Evolutionary conservation across 2,329 filamentous ascomycete species (phyloP).

Genomic region (Gremmenia infestans): DNA sequence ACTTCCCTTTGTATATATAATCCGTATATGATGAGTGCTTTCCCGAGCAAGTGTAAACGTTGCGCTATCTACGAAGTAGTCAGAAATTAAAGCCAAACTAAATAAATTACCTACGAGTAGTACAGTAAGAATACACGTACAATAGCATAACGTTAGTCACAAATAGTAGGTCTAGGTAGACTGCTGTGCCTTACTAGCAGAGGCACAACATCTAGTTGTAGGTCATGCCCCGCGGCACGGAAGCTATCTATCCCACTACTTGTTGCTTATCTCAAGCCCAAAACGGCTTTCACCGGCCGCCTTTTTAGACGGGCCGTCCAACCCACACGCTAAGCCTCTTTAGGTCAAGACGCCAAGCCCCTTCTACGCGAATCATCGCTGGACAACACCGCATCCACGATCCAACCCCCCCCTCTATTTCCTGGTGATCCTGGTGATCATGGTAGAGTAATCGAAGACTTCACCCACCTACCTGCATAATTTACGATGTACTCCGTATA

Average conservation of each 20-base stretch:
- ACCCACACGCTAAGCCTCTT: neutral
- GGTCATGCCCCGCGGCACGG: too few relatives aligned
- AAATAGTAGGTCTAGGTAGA: too few relatives aligned
- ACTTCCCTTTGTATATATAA: too few relatives aligned
- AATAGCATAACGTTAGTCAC: too few relatives aligned
- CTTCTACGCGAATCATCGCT: conserved; percentile 1
- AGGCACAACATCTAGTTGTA: too few relatives aligned
- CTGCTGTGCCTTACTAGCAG: too few relatives aligned
- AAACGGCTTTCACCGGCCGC: neutral
- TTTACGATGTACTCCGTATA: too few relatives aligned
- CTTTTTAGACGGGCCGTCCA: neutral
- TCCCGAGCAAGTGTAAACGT: neutral
- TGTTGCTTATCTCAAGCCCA: neutral
- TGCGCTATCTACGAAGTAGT: neutral
- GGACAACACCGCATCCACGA: neutral
- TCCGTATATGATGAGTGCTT: neutral
- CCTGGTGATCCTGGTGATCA: neutral
- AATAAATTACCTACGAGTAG: neutral
- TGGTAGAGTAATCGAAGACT: neutral
- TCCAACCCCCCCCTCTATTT: neutral
- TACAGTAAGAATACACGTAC: neutral
- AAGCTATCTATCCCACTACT: too few relatives aligned
- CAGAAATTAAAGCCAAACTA: neutral
- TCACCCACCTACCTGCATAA: neutral
- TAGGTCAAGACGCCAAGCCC: neutral